phyloP scores from a whole-genome alignment of 306 rosid species.

The Castanopsis chinensis region DNA sequence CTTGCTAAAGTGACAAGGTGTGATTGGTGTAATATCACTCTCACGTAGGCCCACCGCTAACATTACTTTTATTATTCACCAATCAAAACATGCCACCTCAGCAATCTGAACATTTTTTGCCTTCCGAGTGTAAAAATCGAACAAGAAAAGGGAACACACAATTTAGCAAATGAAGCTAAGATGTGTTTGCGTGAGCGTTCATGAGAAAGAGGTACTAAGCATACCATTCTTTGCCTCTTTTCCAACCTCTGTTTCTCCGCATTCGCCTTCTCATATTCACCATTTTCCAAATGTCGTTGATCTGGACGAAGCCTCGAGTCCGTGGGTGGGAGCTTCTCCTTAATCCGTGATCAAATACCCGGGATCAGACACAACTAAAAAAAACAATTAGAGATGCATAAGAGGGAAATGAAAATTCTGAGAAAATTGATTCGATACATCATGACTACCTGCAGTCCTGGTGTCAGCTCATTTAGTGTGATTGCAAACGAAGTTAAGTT shows the following conservation, averaged over 20 bases:
- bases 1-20: too few species aligned
- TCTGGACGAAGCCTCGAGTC: constrained; percentile 98
- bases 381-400: constrained; percentile 52
- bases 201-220: constrained; percentile 27
- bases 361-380: constrained; percentile 76
- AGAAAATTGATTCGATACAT: constrained; percentile 34
- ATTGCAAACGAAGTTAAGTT: constrained; percentile 92
- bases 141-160: neutral
- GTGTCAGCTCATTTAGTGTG: constrained; percentile 79
- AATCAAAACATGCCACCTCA: too few species aligned
- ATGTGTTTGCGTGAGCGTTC: neutral
- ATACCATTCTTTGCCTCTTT: constrained; percentile 92
- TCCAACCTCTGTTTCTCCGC: constrained; percentile 88
- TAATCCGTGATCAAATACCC: constrained; percentile 91
- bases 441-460: constrained; percentile 78
- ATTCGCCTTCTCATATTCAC: constrained; percentile 94
- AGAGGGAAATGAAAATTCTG: constrained; percentile 38
- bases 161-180: neutral
- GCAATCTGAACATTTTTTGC: neutral
- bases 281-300: constrained; percentile 95
- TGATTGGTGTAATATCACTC: too few species aligned
- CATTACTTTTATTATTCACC: too few species aligned
- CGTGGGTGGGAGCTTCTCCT: constrained; percentile 99
- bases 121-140: neutral
- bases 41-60: too few species aligned